Evolutionary conservation across 2,329 filamentous ascomycete genomes (phyloP), one percentile per base, ranked within the genome.

Genomic region (Curvularia spicifera): DNA sequence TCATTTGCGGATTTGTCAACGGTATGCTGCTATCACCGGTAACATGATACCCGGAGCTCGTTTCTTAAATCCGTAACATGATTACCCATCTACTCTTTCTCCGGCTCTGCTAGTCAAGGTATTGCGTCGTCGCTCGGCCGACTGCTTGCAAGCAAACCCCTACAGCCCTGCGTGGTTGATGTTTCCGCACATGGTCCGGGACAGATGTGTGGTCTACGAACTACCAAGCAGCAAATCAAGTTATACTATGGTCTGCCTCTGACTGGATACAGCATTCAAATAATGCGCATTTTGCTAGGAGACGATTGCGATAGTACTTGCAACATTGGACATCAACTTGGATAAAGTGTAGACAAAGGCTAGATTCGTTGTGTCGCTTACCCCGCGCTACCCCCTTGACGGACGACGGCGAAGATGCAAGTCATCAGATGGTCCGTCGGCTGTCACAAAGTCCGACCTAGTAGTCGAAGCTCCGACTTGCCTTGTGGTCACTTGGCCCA

Each of bases 381-480:
- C 66, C 67, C 66, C 67, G 60, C 67, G 64, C 50, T 51, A 18
- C 40, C 59, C 53, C 56, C 56, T 61, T 60, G 59, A 62, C 40
- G 13, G 22, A 26, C 22, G 40, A 15, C 20, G 9, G 20, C 20
- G 20, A 54, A 55, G 48, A 40, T 51, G 55, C 60, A 61, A 42
- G 48, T 51, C 35, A 42, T 50, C 61, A 64, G 56, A 55, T 63
- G 51, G 46, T 46, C 48, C 52, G 51, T 59, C 47, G 50, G 40
- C 45, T 59, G 50, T 51, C 57, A 53, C 31, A 44, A 44, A 48
- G 44, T 52, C 51, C 46, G 55, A 44, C 24, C 13, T 35, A 57
- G n/a, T 12, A 22, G 22, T 29, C 35, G 28, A 45, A 47, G 15
- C 26, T 52, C 58, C 53, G 45, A 56, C 52, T 47, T 39, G 50